phyloP scores from a whole-genome alignment of 2,329 filamentous ascomycete genomes.

The Daldinia sp. region DNA sequence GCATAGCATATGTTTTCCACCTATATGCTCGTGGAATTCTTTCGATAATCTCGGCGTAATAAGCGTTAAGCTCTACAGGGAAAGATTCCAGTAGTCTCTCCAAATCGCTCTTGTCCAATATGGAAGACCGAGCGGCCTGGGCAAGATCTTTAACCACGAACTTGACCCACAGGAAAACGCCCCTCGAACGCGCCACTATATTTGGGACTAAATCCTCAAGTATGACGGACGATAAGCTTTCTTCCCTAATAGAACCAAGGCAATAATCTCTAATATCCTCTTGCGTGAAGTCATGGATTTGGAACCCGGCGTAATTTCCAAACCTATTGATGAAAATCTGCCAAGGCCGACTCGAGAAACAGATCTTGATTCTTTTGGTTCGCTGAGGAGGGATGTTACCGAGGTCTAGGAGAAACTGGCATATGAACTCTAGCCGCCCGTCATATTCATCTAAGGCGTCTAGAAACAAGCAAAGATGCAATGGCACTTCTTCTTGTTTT shows the following conservation, averaged over 20 bases:
- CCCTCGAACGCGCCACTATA: slow-evolving; percentile 19
- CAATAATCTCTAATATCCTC: slow-evolving; percentile 33
- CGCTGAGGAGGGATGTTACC: background rate
- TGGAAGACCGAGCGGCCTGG: background rate
- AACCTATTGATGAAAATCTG: slow-evolving; percentile 15
- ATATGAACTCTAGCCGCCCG: slow-evolving; percentile 21
- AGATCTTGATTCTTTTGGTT: slow-evolving; percentile 18
- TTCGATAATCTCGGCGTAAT: slow-evolving; percentile 25
- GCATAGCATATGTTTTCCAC: slow-evolving; percentile 22
- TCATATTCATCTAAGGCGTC: slow-evolving; percentile 35
- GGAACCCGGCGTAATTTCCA: background rate
- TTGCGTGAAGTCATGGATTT: slow-evolving; percentile 32
- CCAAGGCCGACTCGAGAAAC: slow-evolving; percentile 32
- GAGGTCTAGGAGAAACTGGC: slow-evolving; percentile 13
- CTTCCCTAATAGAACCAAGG: slow-evolving; percentile 3
- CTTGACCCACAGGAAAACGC: slow-evolving; percentile 35
- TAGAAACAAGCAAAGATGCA: slow-evolving; percentile 26
- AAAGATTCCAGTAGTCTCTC: slow-evolving; percentile 7
- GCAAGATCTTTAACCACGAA: slow-evolving; percentile 25
- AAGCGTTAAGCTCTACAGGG: slow-evolving; percentile 24
- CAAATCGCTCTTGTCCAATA: background rate
- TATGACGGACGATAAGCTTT: background rate
- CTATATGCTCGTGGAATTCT: slow-evolving; percentile 13
- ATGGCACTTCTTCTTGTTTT: slow-evolving; percentile 2
- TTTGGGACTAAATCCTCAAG: slow-evolving; percentile 1